Percentiles rank a stretch among this genome's conserved stretches.
Conservation (phyloP, 2,329 filamentous ascomycete species). For the Aspergillus melleus region DNA sequence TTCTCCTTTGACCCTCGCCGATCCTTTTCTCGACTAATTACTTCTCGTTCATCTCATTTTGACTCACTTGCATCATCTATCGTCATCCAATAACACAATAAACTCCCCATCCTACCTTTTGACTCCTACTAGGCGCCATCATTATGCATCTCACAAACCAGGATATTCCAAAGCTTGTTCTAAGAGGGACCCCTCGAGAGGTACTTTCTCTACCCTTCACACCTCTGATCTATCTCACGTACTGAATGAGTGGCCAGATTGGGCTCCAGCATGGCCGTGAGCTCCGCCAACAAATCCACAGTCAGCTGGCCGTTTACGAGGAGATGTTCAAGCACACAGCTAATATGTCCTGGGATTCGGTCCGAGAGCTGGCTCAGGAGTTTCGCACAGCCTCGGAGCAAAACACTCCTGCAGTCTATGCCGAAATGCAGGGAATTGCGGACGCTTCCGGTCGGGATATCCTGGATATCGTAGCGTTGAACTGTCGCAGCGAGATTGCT, state of each 20-base stretch:
- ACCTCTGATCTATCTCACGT: not conserved
- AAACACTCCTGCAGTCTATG: slow-evolving; percentile 38
- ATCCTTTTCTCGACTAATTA: too few species aligned
- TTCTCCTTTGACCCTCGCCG: too few species aligned
- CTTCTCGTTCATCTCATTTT: too few species aligned
- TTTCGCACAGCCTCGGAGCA: slow-evolving; percentile 49
- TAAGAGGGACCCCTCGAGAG: slow-evolving; percentile 28
- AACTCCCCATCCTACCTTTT: not conserved
- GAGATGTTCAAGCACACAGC: slow-evolving; percentile 49
- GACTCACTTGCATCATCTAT: not conserved
- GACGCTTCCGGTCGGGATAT: slow-evolving; percentile 51
- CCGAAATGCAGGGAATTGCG: slow-evolving; percentile 56
- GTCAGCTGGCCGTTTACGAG: slow-evolving; percentile 50
- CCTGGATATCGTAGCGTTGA: slow-evolving; percentile 57
- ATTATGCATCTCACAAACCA: slow-evolving; percentile 45
- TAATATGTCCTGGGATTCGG: slow-evolving; percentile 48
- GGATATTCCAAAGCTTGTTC: slow-evolving; percentile 23
- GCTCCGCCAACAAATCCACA: slow-evolving; percentile 41
- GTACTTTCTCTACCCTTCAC: slow-evolving; percentile 15
- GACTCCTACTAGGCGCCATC: slow-evolving; percentile 21
- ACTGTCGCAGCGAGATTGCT: slow-evolving; percentile 61
- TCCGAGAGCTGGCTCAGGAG: slow-evolving; percentile 46
- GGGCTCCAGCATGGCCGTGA: slow-evolving; percentile 48
- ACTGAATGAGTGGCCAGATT: slow-evolving; percentile 34
- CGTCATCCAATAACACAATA: not conserved